These are phyloP conservation scores for Choiromyces venosus DNA, from an alignment of 495 filamentous ascomycete genomes.

Conservation along the genomic window DNA sequence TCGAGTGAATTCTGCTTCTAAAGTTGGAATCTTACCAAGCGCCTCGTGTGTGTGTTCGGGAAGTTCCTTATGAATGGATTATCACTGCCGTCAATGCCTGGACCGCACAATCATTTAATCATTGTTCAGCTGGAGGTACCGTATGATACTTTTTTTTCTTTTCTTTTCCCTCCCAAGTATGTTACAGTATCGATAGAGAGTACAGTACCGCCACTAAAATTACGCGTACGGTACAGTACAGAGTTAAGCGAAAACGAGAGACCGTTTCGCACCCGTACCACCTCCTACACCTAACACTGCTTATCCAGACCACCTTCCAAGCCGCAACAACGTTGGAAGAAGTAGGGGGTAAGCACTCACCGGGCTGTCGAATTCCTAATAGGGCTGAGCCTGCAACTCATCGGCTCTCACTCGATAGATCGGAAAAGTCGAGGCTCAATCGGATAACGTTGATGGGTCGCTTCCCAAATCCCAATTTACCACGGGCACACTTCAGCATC, in stretches of 20 bases:
- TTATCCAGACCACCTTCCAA: background rate
- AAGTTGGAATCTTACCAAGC: background rate
- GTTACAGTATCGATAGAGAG: background rate
- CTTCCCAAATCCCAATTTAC: background rate
- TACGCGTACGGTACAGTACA: background rate
- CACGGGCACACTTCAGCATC: background rate
- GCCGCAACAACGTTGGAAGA: background rate
- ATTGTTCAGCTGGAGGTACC: background rate
- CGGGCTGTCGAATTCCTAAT: background rate
- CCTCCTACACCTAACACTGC: background rate
- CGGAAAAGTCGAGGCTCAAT: background rate
- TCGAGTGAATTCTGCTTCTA: background rate
- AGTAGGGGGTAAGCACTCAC: background rate
- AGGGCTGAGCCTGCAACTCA: background rate
- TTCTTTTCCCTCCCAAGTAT: background rate
- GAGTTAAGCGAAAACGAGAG: background rate
- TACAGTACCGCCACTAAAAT: background rate
- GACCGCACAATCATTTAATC: too few species aligned
- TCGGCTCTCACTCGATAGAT: background rate
- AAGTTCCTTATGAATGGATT: background rate
- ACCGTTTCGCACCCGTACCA: background rate
- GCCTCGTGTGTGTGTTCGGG: background rate
- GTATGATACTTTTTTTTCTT: background rate
- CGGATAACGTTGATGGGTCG: background rate
- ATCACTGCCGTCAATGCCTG: background rate